A percentile compares a stretch with the other conserved stretches of the same genome.
phyloP scores from a whole-genome alignment of 1,139 yeast genomes.

The Kodamaea sp. region DNA sequence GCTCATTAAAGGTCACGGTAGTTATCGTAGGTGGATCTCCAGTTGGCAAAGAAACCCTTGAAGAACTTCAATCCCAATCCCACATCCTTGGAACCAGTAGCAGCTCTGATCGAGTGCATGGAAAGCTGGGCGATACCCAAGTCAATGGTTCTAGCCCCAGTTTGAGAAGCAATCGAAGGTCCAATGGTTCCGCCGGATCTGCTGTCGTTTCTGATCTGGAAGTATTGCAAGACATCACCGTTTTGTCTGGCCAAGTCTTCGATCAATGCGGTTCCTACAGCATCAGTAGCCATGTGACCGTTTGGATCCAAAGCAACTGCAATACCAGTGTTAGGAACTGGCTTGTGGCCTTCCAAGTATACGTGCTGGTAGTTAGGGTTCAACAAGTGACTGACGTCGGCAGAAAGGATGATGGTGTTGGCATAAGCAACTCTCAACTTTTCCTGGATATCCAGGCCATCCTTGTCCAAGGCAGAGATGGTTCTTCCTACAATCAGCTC shows the following conservation, averaged over 20 bases:
- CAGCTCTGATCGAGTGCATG: constrained; percentile 81
- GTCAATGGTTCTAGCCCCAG: constrained; percentile 78
- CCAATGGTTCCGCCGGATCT: constrained; percentile 84
- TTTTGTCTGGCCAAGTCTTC: constrained; percentile 65
- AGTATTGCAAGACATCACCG: constrained; percentile 64
- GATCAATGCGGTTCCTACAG: constrained; percentile 64
- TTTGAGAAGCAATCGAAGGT: constrained; percentile 60
- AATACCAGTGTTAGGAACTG: constrained; percentile 76
- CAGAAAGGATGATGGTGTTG: constrained; percentile 59
- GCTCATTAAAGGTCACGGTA: constrained; percentile 40
- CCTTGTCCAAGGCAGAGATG: constrained; percentile 18
- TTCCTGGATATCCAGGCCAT: constrained; percentile 25
- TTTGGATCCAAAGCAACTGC: constrained; percentile 73
- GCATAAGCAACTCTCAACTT: constrained; percentile 41
- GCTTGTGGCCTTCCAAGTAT: constrained; percentile 73
- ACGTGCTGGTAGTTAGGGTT: constrained; percentile 63
- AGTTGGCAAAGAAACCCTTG: constrained; percentile 57
- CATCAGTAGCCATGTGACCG: constrained; percentile 80
- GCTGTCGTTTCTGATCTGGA: constrained; percentile 70
- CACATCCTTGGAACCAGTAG: constrained; percentile 69
- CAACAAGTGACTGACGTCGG: constrained; percentile 65
- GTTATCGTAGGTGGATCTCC: constrained; percentile 52
- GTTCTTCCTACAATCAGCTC: constrained; percentile 46
- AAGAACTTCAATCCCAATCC: constrained; percentile 69
- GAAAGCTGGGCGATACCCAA: constrained; percentile 76